Evolutionary conservation across 768 basidiomycete species (phyloP).

Genomic region (Hysterangium stoloniferum): DNA sequence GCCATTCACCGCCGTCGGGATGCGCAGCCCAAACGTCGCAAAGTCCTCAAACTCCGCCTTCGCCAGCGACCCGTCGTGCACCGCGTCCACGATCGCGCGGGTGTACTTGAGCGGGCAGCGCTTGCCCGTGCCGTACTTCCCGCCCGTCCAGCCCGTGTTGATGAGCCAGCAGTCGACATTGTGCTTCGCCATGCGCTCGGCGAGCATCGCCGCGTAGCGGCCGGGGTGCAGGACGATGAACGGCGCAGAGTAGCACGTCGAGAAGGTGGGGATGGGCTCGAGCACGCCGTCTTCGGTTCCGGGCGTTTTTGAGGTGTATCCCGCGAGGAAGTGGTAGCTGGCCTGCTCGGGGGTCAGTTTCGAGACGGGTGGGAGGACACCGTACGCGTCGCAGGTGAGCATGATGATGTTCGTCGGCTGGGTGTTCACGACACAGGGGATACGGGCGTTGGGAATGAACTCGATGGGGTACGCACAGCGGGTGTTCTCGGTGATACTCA

Average conservation of each 20-base stretch:
- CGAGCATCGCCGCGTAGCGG: slow-evolving; percentile 95
- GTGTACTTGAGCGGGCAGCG: slow-evolving; percentile 96
- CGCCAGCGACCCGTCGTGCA: slow-evolving; percentile 88
- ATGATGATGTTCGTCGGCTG: slow-evolving; percentile 95
- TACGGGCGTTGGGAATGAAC: slow-evolving; percentile 89
- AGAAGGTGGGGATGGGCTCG: slow-evolving; percentile 98
- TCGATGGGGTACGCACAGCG: slow-evolving; percentile 99
- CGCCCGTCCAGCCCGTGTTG: slow-evolving; percentile 97
- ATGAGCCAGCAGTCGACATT: slow-evolving; percentile 95
- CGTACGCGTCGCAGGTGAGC: slow-evolving; percentile 97
- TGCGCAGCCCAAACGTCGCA: slow-evolving; percentile 71
- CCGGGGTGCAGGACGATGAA: slow-evolving; percentile 97
- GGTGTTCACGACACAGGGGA: slow-evolving; percentile 79
- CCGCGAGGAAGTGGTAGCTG: slow-evolving; percentile 95
- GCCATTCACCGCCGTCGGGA: slow-evolving; percentile 77
- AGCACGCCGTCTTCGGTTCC: slow-evolving; percentile 97
- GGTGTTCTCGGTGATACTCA: slow-evolving; percentile 97
- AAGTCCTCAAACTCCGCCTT: slow-evolving; percentile 83
- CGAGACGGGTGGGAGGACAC: slow-evolving; percentile 93
- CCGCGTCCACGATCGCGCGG: slow-evolving; percentile 92
- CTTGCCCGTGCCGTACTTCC: slow-evolving; percentile 87
- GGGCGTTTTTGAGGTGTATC: slow-evolving; percentile 93
- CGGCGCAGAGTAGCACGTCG: slow-evolving; percentile 98
- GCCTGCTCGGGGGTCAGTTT: slow-evolving; percentile 91
- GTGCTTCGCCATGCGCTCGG: slow-evolving; percentile 84